Base-by-base conservation (phyloP, 495 filamentous ascomycete genomes). In the Penicillium cosmopolitanum region DNA sequence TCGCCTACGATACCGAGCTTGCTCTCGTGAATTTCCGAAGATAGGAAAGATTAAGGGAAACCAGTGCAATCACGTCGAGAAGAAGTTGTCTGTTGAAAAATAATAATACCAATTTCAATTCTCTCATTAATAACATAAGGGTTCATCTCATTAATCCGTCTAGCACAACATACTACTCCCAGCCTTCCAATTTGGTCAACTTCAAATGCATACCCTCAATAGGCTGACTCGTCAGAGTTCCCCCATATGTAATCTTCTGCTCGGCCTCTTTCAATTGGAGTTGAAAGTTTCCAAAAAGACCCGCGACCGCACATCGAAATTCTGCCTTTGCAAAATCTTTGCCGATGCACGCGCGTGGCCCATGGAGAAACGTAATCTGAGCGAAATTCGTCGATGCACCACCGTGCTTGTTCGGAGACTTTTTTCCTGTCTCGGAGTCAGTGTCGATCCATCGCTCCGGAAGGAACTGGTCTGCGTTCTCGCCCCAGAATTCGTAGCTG, bases 191-290 rank as follows among this genome's bases (percentile, higher is more conserved):
- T 35, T 82, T 70, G 62, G 70, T 84, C 67, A 86, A 77, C 66
- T 73, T 80, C 51, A 90, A 72, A 69, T 82, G 76, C 80, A 94
- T 74, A 6, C 90, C 90, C 31, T 84, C 84, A 4, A 74, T 74
- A 1, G 89, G 89, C 66, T 83, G 86, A 6, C 82, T 80, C 8
- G 89, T 92, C 19, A 92, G 73, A 18, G 84, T 83, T 1, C 83
- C 81, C 51, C 82, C 85, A 55, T 88, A 84, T 21, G 77, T 62
- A 23, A 91, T 68, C 61, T 85, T 84, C 58, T 76, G 75, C 69
- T 86, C 80, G 50, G 80, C 74, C 63, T 89, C 82, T 51, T 84
- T 73, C 69, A 91, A 84, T 70, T 85, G 82, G 55, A 82, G 68
- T 35, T 42, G 55, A 62, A 72, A 78, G 43, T 67, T 55, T 1